Percentiles rank a stretch among this genome's conserved stretches.
phyloP scores from a whole-genome alignment of 2,329 filamentous ascomycete species.

The Exophiala viscosa region DNA sequence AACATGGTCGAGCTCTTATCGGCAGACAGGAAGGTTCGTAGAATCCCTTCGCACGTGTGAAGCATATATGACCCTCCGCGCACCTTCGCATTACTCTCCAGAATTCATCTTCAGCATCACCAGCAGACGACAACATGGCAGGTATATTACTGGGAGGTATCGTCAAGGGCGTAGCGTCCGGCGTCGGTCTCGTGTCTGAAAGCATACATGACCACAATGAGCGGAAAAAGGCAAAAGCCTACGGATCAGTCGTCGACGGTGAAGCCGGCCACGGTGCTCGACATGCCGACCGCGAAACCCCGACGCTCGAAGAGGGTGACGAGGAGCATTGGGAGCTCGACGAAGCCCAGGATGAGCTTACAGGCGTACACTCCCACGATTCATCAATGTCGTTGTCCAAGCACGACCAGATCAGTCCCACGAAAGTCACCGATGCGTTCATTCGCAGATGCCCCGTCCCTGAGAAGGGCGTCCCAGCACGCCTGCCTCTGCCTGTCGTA shows the following conservation, averaged over 20 bases:
- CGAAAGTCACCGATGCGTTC: conserved; percentile 5
- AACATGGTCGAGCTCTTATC: too few species aligned
- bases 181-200: conserved; percentile 10
- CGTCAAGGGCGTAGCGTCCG: conserved; percentile 7
- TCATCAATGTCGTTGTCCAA: background rate
- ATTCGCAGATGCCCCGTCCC: conserved; percentile 2
- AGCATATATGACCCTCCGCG: too few species aligned
- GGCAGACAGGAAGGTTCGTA: too few species aligned
- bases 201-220: conserved; percentile 6
- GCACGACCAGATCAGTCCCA: conserved; percentile 4
- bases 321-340: conserved; percentile 13
- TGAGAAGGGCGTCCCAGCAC: background rate
- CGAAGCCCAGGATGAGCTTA: conserved; percentile 9
- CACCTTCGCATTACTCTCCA: too few species aligned
- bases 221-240: conserved; percentile 3
- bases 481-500: conserved; percentile 44
- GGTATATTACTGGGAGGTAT: background rate
- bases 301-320: background rate
- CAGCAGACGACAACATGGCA: background rate
- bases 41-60: too few species aligned
- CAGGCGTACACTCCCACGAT: background rate
- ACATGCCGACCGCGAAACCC: background rate
- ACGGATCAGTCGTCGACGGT: background rate
- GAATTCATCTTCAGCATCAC: too few species aligned
- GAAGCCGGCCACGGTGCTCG: too few species aligned